Base-by-base conservation (phyloP, 192 early-diverging fungal species). In the Umbelopsis ramanniana region DNA sequence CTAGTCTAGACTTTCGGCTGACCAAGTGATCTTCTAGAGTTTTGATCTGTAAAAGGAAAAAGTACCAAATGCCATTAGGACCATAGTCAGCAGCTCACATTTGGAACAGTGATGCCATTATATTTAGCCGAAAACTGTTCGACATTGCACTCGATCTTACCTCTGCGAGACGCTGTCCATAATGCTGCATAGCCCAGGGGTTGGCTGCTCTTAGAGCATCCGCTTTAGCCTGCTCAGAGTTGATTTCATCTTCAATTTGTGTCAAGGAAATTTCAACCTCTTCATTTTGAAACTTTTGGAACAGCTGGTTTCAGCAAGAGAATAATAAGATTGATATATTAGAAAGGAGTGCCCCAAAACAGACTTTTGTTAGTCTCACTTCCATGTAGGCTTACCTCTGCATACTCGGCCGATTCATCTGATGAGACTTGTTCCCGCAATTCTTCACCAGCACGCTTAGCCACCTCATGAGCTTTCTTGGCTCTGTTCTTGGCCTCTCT, bases 211-310 rank as follows among this genome's bases (percentile, higher is more conserved):
- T 79, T 40, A 89, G 79, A 46, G 89, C 72, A 0, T 88, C 87
- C 11, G 84, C 83, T 43, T 84, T 87, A 14, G 91, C 84, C 21
- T 76, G 54, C 72, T 89, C 83, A 2, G 73, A 73, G 12, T 78
- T 76, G 46, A 94, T 81, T 67, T 82, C 81, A 21, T 87, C 84
- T 76, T 94, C 89, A 17, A 97, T 76, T 29, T 93, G 84, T 19
- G 88, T 90, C 12, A 87, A 52, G 0, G 88, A 74, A 23, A 83
- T 72, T 2, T 53, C 45, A 1, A 73, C 22, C n/a, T 73, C 73
- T 6, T 68, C 46, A 35, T 26, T 43, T 22, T 55, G 68, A 66
- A 73, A 79, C 15, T 72, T 70, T 24, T 76, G 72, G 50, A 72
- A 67, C 10, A 84, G 68, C 81, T 81, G n/a, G 3, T 10, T 3